Conservation (phyloP, 108 stramenopile species). For the Poteriospumella lacustris region DNA sequence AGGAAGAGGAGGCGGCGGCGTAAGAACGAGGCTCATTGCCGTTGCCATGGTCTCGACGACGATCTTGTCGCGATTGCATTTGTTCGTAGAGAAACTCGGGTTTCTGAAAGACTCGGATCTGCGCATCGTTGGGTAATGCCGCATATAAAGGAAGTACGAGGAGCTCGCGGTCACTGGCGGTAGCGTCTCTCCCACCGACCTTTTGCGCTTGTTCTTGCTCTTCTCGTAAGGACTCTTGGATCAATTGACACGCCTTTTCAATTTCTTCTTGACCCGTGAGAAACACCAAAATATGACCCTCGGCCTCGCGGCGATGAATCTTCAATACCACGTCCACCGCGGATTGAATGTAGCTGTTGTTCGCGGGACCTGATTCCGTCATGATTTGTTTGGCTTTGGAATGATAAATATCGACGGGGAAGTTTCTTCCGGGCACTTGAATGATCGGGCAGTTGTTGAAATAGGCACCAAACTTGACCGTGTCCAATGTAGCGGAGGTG, state of each 20-base stretch:
- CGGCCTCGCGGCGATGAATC: constrained; percentile 45
- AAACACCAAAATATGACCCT: constrained; percentile 49
- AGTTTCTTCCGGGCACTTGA: constrained; percentile 42
- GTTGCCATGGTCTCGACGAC: too few relatives aligned
- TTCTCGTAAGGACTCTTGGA: neutral
- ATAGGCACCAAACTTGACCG: constrained; percentile 37
- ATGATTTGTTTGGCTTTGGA: constrained; percentile 52
- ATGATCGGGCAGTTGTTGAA: constrained; percentile 46
- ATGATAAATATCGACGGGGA: constrained; percentile 54
- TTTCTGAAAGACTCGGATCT: constrained; percentile 64
- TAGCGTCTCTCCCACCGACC: neutral
- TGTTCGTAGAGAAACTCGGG: constrained; percentile 26
- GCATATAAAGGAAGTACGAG: constrained; percentile 79
- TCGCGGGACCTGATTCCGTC: constrained; percentile 44
- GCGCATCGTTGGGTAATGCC: constrained; percentile 66
- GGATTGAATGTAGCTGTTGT: constrained; percentile 36
- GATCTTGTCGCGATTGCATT: neutral
- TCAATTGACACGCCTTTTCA: constrained; percentile 36
- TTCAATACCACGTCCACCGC: constrained; percentile 46
- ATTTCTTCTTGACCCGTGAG: constrained; percentile 58
- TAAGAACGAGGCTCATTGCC: neutral
- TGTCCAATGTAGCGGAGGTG: constrained; percentile 51
- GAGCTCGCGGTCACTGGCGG: constrained; percentile 5
- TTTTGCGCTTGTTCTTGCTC: too few relatives aligned
- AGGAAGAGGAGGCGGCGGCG: neutral